Conservation (phyloP, 2,329 filamentous ascomycete species). For the Aspergillus luchuensis region DNA sequence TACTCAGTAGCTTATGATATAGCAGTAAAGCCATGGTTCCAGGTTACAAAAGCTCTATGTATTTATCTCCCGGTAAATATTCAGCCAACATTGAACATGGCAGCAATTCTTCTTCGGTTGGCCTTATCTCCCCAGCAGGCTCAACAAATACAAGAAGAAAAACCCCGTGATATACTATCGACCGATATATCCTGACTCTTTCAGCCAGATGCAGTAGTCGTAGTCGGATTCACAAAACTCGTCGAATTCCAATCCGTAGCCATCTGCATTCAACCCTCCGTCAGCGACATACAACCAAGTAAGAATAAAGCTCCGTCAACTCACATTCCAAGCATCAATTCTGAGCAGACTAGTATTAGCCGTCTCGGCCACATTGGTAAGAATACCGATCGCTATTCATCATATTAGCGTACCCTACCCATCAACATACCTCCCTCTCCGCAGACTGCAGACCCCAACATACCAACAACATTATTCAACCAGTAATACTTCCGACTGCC, state of each 20-base stretch:
- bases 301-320: not conserved
- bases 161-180: no score
- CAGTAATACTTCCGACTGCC: conserved; percentile 30
- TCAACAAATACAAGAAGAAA: no score
- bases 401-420: no score
- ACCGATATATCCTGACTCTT: not conserved
- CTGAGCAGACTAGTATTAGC: conserved; percentile 16
- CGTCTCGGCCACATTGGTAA: conserved; percentile 17
- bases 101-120: no score
- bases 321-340: conserved; percentile 34
- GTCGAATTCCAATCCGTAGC: conserved; percentile 27
- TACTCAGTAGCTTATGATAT: no score
- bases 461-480: conserved; percentile 32
- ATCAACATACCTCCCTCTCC: no score
- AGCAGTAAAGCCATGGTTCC: no score
- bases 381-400: conserved; percentile 23
- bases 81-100: no score
- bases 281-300: no score
- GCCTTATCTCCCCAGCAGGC: no score
- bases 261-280: conserved; percentile 17
- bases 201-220: not conserved
- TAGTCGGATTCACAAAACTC: conserved; percentile 1
- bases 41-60: no score
- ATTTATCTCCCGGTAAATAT: accelerated
- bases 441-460: not conserved